These are phyloP conservation scores for Suillus weaverae DNA, from an alignment of 768 basidiomycete genomes.

Conservation along the genomic window DNA sequence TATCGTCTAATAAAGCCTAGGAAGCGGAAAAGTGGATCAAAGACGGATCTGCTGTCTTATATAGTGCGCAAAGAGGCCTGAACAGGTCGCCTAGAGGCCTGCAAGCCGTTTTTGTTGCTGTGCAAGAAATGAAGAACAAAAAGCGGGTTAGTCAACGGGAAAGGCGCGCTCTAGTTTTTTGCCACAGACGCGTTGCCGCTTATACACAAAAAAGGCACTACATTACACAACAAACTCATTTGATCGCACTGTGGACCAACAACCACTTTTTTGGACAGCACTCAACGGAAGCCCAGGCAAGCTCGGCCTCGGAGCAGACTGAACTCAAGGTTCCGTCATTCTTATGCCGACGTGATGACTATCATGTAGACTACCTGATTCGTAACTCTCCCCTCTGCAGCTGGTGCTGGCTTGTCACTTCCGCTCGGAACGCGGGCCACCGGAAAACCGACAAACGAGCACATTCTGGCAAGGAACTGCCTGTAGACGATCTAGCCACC, in stretches of 20 bases:
- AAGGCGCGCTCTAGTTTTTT: constrained; percentile 13
- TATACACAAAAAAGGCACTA: constrained; percentile 7
- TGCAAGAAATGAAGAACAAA: constrained; percentile 12
- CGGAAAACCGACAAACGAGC: neutral
- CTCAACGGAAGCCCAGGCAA: neutral
- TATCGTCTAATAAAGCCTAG: neutral
- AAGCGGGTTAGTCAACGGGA: constrained; percentile 14
- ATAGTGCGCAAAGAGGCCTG: constrained; percentile 1
- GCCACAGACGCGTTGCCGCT: constrained; percentile 23
- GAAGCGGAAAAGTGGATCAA: constrained; percentile 9
- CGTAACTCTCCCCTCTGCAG: neutral
- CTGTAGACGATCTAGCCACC: neutral
- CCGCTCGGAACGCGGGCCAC: neutral
- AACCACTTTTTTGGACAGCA: neutral
- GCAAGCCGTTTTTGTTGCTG: constrained; percentile 1
- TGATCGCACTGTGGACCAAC: neutral
- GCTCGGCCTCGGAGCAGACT: neutral
- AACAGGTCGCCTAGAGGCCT: neutral
- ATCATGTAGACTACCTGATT: neutral
- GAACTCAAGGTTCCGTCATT: neutral
- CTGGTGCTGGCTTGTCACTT: neutral
- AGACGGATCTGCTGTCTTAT: constrained; percentile 3
- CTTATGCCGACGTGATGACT: neutral
- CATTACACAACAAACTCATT: neutral
- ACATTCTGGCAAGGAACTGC: neutral